Conservation (phyloP, 169 alveolate genomes). For the Eimeria brunetti region DNA sequence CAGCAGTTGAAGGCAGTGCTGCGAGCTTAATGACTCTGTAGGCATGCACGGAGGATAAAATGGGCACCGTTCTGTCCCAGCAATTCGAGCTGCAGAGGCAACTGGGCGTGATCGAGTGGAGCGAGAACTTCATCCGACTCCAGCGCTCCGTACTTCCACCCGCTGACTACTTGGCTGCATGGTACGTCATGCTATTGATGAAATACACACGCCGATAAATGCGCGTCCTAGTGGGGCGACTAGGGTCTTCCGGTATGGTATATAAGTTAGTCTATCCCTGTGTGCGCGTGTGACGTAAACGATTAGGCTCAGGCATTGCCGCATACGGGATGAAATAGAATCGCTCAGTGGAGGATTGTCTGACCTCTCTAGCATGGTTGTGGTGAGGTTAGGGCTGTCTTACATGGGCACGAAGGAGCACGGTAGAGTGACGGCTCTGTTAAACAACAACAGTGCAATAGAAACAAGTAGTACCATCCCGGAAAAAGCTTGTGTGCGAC, state of each 20-base stretch:
- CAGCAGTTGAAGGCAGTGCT: neutral
- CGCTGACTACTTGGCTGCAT: slow-evolving; percentile 89
- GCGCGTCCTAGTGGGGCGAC: neutral
- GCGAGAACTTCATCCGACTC: slow-evolving; percentile 86
- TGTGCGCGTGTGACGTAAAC: neutral
- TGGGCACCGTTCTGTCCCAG: slow-evolving; percentile 86
- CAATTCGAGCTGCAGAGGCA: slow-evolving; percentile 87
- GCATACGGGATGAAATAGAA: slow-evolving; percentile 65
- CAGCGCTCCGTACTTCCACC: slow-evolving; percentile 89
- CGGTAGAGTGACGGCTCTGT: neutral
- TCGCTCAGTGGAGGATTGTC: slow-evolving; percentile 37
- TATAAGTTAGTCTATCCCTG: neutral
- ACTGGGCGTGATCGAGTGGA: slow-evolving; percentile 87
- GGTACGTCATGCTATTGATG: slow-evolving; percentile 69
- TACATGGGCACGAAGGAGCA: neutral
- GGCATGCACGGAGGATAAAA: slow-evolving; percentile 86
- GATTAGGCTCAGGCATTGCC: slow-evolving; percentile 71
- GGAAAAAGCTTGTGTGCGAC: neutral
- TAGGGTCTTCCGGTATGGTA: neutral
- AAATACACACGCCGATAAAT: too few relatives aligned
- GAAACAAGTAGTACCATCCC: neutral
- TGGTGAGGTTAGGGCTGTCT: slow-evolving; percentile 4
- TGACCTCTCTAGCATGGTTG: slow-evolving; percentile 32
- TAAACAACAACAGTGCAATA: neutral
- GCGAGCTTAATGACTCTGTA: slow-evolving; percentile 21